A percentile compares a stretch with the other conserved stretches of the same genome.
Conservation (phyloP, 2,329 filamentous ascomycete genomes). For the Monilinia aucupariae region DNA sequence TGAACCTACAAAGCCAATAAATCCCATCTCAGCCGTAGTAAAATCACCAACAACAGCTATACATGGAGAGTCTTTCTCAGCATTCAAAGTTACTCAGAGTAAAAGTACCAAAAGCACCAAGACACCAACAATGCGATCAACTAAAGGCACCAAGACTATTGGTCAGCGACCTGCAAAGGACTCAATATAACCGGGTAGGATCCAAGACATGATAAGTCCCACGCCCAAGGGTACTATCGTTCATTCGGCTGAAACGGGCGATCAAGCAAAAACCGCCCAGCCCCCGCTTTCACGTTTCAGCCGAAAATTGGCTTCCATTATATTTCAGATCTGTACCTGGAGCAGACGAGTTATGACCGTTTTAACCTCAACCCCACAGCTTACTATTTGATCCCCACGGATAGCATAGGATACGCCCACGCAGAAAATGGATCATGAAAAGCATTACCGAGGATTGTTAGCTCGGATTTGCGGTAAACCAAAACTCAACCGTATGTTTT, state of each 20-base stretch:
- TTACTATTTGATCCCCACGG: background rate
- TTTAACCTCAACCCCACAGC: background rate
- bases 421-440: background rate
- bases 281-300: background rate
- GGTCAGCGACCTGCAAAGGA: too few species aligned
- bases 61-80: background rate
- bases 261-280: too few species aligned
- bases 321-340: constrained; percentile 9
- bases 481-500: background rate
- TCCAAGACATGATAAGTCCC: background rate
- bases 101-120: too few species aligned
- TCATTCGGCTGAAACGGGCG: background rate
- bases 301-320: constrained; percentile 4
- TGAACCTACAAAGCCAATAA: background rate
- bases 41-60: background rate
- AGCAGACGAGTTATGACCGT: background rate
- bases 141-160: too few species aligned
- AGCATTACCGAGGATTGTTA: background rate
- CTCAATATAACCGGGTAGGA: background rate
- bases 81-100: background rate
- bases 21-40: background rate
- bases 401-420: background rate
- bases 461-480: constrained; percentile 8
- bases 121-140: background rate
- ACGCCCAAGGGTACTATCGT: background rate